Conservation (phyloP, 306 rosid genomes). For the Calophaca sinica region DNA sequence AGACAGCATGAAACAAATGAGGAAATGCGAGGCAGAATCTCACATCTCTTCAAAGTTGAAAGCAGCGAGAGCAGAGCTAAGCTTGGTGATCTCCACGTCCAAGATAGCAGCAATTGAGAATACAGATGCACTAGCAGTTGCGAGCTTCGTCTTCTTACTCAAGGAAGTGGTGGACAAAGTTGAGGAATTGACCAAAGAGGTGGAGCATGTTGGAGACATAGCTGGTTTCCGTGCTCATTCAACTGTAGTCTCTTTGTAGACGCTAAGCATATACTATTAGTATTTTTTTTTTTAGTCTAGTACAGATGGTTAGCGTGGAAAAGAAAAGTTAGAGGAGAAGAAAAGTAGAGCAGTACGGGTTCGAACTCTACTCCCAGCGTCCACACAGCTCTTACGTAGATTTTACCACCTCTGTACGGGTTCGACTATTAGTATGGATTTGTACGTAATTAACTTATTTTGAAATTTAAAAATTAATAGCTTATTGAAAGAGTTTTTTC, state of each 20-base stretch:
- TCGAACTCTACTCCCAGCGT: too few species aligned
- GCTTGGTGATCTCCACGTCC: conserved; percentile 38
- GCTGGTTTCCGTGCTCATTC: conserved; percentile 55
- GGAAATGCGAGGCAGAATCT: conserved; percentile 43
- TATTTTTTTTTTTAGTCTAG: too few species aligned
- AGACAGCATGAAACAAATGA: conserved; percentile 65
- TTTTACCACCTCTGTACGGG: too few species aligned
- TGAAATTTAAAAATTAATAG: too few species aligned
- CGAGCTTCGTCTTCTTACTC: conserved; percentile 58
- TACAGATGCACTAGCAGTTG: conserved; percentile 51
- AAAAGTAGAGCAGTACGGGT: too few species aligned
- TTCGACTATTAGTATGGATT: too few species aligned
- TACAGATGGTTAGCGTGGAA: too few species aligned
- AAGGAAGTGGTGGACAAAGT: conserved; percentile 67
- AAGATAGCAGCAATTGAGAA: conserved; percentile 46
- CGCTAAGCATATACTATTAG: too few species aligned
- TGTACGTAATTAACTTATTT: too few species aligned
- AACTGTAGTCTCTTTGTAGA: not conserved
- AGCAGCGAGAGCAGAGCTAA: conserved; percentile 53
- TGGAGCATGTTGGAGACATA: conserved; percentile 64
- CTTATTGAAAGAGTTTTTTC: too few species aligned
- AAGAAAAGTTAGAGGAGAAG: too few species aligned
- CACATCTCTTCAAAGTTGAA: conserved; percentile 55
- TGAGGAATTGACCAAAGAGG: conserved; percentile 65
- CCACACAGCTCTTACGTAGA: too few species aligned